phyloP scores from a whole-genome alignment of 768 basidiomycete species.

The Mycena vulgaris region DNA sequence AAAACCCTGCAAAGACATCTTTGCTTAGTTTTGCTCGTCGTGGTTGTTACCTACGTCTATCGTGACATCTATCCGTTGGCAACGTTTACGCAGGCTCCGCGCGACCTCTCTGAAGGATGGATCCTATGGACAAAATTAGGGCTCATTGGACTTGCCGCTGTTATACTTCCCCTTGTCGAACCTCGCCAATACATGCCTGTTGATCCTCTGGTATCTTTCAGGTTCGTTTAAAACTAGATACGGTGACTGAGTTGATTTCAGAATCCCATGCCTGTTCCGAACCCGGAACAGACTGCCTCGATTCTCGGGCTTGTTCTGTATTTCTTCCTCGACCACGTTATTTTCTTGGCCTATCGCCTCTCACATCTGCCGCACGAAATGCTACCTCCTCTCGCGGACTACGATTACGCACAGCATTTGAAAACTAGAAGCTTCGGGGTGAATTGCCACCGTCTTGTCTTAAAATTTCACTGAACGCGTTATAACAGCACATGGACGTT shows the following conservation, averaged over 20 bases:
- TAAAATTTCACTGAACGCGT: background rate
- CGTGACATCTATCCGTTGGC: conserved; percentile 73
- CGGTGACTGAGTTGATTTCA: conserved; percentile 42
- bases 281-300: conserved; percentile 67
- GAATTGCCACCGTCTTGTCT: conserved; percentile 38
- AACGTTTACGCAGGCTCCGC: conserved; percentile 63
- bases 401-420: conserved; percentile 56
- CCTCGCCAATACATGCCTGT: conserved; percentile 72
- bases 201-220: conserved; percentile 58
- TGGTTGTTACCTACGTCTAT: conserved; percentile 66
- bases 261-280: conserved; percentile 41
- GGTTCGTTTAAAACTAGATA: background rate
- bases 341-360: conserved; percentile 58
- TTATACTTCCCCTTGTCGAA: conserved; percentile 66
- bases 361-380: conserved; percentile 64
- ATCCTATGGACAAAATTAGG: conserved; percentile 68
- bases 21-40: conserved; percentile 59
- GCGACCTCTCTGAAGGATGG: conserved; percentile 63
- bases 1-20: conserved; percentile 59
- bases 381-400: conserved; percentile 74
- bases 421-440: conserved; percentile 50
- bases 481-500: conserved; percentile 27
- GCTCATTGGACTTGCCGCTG: conserved; percentile 60
- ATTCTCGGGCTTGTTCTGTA: conserved; percentile 60
- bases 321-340: conserved; percentile 67